Conservation (phyloP, 2,329 filamentous ascomycete species). For the Ambrosiella beaveri region DNA sequence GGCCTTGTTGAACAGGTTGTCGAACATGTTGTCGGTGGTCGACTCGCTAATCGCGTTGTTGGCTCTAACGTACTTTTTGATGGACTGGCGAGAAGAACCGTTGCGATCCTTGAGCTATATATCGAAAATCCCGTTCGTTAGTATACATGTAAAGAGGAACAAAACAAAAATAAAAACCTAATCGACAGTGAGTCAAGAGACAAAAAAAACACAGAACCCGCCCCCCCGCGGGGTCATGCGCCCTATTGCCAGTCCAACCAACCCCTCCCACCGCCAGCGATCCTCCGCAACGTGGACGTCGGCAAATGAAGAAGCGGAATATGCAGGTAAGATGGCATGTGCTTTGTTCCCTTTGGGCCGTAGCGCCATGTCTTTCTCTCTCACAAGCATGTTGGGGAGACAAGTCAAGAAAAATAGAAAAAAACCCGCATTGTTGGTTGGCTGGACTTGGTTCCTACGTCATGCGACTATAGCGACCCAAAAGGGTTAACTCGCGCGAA, state of each 20-base stretch:
- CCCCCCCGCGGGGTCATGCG: not conserved
- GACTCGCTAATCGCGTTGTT: constrained; percentile 30
- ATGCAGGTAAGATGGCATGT: not conserved
- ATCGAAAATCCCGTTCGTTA: constrained; percentile 22
- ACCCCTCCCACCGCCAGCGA: not conserved
- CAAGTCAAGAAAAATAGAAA: not conserved
- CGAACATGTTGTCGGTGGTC: constrained; percentile 39
- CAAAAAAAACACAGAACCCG: not conserved
- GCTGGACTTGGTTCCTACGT: no score
- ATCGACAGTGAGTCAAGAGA: constrained; percentile 9
- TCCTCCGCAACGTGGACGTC: not conserved
- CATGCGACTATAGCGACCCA: no score
- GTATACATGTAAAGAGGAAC: constrained; percentile 15
- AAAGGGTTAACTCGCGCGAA: no score
- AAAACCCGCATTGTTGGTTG: not conserved
- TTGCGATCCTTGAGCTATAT: constrained; percentile 44
- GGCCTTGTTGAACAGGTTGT: constrained; percentile 70
- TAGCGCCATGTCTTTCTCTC: no score
- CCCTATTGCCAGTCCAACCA: not conserved
- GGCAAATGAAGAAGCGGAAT: not conserved
- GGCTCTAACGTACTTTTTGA: constrained; percentile 44
- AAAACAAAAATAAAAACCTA: constrained; percentile 10
- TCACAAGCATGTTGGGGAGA: no score
- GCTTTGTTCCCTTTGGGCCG: not conserved
- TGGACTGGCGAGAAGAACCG: constrained; percentile 41